phyloP scores from a whole-genome alignment of 257 asterid genomes.

The Petunia secreta region DNA sequence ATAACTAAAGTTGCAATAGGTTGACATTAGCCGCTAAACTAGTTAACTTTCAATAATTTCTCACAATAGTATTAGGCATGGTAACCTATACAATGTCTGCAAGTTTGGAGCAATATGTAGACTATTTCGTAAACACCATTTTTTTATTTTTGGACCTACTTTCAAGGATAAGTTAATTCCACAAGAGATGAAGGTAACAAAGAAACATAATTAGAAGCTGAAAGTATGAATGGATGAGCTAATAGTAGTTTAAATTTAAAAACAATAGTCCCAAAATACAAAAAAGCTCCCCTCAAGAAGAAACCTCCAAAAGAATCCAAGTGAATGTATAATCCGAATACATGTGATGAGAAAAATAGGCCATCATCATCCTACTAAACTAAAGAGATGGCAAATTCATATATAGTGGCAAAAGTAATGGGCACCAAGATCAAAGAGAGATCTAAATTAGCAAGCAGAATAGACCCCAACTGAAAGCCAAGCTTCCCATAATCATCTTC shows the following conservation, averaged over 20 bases:
- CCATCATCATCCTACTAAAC: conserved; percentile 31
- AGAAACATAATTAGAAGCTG: not conserved
- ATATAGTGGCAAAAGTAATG: conserved; percentile 13
- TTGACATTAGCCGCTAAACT: too few species aligned
- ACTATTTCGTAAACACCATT: not conserved
- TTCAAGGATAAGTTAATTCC: not conserved
- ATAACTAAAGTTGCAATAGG: too few species aligned
- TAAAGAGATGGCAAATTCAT: conserved; percentile 32
- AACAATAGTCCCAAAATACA: not conserved
- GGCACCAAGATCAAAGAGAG: not conserved
- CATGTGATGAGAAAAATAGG: conserved; percentile 31
- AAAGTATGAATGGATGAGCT: not conserved
- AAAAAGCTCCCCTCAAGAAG: conserved; percentile 38
- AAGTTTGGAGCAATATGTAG: too few species aligned
- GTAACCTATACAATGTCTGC: too few species aligned
- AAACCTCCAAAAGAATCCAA: conserved; percentile 63
- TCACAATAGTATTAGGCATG: too few species aligned
- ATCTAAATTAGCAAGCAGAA: conserved; percentile 46
- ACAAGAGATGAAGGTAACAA: not conserved
- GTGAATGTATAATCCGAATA: conserved; percentile 48
- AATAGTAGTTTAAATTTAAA: not conserved
- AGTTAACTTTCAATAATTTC: too few species aligned
- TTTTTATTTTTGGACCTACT: not conserved
- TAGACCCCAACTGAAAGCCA: conserved; percentile 52
- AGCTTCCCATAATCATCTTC: conserved; percentile 44